Conservation (phyloP, 768 basidiomycete species). For the Mycena capillaripes region DNA sequence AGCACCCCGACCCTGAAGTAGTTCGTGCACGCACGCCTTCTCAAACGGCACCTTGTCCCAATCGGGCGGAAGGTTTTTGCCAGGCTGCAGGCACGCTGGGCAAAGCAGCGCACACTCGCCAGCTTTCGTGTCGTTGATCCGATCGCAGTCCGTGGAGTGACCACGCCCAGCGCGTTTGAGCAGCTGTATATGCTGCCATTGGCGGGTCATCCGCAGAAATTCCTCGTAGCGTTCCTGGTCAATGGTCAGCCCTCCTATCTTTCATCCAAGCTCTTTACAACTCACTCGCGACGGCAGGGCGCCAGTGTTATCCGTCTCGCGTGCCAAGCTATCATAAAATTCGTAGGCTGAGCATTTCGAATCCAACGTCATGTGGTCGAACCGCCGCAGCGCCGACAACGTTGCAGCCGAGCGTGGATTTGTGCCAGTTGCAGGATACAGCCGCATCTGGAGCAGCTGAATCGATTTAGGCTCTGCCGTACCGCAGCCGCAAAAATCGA, state of each 20-base stretch:
- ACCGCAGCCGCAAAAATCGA: no score
- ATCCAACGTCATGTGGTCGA: conserved; percentile 16
- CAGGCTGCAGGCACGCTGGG: conserved; percentile 44
- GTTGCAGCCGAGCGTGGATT: neutral
- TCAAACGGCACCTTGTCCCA: conserved; percentile 34
- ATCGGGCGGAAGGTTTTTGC: conserved; percentile 38
- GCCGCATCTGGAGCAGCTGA: neutral
- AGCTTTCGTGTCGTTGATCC: neutral
- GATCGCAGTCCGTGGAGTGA: conserved; percentile 13
- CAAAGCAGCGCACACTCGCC: conserved; percentile 41
- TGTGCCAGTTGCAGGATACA: neutral
- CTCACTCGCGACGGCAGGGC: neutral
- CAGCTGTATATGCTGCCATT: conserved; percentile 36
- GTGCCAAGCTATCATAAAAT: conserved; percentile 30
- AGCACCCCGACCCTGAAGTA: no score
- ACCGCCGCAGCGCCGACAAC: neutral
- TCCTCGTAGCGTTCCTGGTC: conserved; percentile 36
- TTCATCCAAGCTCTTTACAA: neutral
- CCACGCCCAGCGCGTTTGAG: conserved; percentile 36
- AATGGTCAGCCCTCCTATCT: no score
- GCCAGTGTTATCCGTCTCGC: conserved; percentile 30
- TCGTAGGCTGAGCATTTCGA: conserved; percentile 34
- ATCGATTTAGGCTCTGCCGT: neutral
- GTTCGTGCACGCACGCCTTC: neutral
- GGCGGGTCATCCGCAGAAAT: conserved; percentile 33